These are phyloP conservation scores for Rhizophora mangle DNA, from an alignment of 345 rosid species.

Conservation along the genomic window DNA sequence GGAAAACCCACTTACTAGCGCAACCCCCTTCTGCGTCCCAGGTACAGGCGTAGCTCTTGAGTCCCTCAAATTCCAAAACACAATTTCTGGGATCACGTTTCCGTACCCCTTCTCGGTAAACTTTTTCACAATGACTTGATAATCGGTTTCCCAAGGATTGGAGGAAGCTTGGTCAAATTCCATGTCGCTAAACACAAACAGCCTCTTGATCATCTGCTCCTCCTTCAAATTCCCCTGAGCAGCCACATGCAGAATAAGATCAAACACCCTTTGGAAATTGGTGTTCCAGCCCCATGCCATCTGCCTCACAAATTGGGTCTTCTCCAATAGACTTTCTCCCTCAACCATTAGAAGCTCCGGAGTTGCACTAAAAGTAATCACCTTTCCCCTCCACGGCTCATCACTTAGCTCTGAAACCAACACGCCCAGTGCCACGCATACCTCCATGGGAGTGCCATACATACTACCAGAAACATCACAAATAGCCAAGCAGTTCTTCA, in stretches of 20 bases:
- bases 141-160: conserved; percentile 47
- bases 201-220: conserved; percentile 52
- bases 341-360: conserved; percentile 40
- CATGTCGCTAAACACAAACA: conserved; percentile 71
- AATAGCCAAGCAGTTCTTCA: conserved; percentile 52
- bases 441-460: conserved; percentile 47
- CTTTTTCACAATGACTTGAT: conserved; percentile 42
- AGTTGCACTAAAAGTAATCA: conserved; percentile 43
- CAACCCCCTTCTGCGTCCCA: conserved; percentile 40
- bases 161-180: conserved; percentile 46
- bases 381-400: conserved; percentile 66
- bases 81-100: conserved; percentile 43
- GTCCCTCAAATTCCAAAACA: conserved; percentile 66
- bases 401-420: conserved; percentile 47
- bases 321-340: conserved; percentile 30
- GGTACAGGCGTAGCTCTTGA: conserved; percentile 47
- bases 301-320: conserved; percentile 35
- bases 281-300: conserved; percentile 38
- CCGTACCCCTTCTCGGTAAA: conserved; percentile 45
- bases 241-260: conserved; percentile 46
- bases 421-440: conserved; percentile 50
- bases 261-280: conserved; percentile 50
- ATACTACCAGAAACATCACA: conserved; percentile 64
- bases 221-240: conserved; percentile 38
- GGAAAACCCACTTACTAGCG: conserved; percentile 60